phyloP scores from a whole-genome alignment of 2,329 filamentous ascomycete genomes.

The Talaromyces funiculosus region DNA sequence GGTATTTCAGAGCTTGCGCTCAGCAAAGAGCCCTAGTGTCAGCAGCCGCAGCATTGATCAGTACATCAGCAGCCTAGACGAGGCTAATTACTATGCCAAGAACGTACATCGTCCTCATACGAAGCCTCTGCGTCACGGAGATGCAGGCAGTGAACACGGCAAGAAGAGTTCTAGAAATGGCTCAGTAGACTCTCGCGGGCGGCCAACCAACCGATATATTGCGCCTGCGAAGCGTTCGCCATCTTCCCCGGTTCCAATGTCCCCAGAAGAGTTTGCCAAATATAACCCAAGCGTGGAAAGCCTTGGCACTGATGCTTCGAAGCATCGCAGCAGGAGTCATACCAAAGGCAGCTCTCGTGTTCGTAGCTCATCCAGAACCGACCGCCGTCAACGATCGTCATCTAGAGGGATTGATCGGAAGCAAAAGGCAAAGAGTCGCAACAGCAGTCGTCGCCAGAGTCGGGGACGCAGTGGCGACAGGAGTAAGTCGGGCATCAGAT shows the following conservation, averaged over 20 bases:
- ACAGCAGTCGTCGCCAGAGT: slow-evolving; percentile 28
- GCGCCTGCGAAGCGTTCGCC: slow-evolving; percentile 78
- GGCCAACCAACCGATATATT: slow-evolving; percentile 60
- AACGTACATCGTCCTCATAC: slow-evolving; percentile 42
- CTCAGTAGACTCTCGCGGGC: slow-evolving; percentile 63
- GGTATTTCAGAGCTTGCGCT: slow-evolving; percentile 44
- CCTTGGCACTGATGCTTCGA: slow-evolving; percentile 36
- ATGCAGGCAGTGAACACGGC: slow-evolving; percentile 36
- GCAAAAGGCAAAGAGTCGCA: slow-evolving; percentile 34
- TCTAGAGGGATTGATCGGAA: slow-evolving; percentile 29
- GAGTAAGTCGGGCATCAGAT: slow-evolving; percentile 56
- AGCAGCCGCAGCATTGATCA: slow-evolving; percentile 68
- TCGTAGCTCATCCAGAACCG: slow-evolving; percentile 22
- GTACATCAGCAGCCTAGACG: slow-evolving; percentile 80
- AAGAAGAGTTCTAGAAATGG: slow-evolving; percentile 52
- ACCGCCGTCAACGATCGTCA: slow-evolving; percentile 33
- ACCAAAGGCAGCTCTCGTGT: slow-evolving; percentile 22
- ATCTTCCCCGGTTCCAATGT: slow-evolving; percentile 90
- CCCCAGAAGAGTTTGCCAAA: slow-evolving; percentile 66
- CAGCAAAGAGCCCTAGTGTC: slow-evolving; percentile 51
- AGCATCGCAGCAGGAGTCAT: slow-evolving; percentile 45
- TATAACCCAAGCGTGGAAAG: slow-evolving; percentile 44
- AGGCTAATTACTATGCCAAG: slow-evolving; percentile 60
- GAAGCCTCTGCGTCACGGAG: slow-evolving; percentile 47
- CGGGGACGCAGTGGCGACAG: slow-evolving; percentile 60